Evolutionary conservation across 1,284 basidiomycete species (phyloP).

Genomic region (Melanopsichium pennsylvanicum): DNA sequence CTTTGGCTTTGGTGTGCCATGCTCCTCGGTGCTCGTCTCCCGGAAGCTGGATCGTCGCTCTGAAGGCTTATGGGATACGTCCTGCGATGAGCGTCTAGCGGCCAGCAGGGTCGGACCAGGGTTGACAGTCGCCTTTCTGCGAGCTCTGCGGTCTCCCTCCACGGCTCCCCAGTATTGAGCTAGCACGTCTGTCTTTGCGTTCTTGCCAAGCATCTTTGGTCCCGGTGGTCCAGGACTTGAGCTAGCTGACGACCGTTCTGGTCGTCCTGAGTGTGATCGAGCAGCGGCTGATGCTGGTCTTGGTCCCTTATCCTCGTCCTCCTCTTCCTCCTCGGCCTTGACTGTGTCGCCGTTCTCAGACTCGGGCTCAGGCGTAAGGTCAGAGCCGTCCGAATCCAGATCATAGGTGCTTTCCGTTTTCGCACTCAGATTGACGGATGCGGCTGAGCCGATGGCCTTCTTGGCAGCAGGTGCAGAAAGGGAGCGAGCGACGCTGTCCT

Average conservation of each 20-base stretch:
- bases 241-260: constrained; percentile 29
- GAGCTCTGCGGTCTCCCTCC: constrained; percentile 49
- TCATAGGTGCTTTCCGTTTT: constrained; percentile 12
- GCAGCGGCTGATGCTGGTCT: constrained; percentile 6
- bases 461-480: constrained; percentile 7
- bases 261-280: constrained; percentile 17
- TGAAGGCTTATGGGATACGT: constrained; percentile 16
- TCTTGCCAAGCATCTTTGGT: constrained; percentile 63
- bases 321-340: constrained; percentile 20
- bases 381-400: constrained; percentile 41
- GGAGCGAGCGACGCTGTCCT: constrained; percentile 10
- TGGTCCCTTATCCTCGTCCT: constrained; percentile 34
- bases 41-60: constrained; percentile 42
- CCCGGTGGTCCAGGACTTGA: constrained; percentile 47
- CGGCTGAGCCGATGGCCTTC: constrained; percentile 4
- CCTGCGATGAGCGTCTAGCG: constrained; percentile 21
- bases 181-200: constrained; percentile 61
- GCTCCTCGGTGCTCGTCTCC: constrained; percentile 21
- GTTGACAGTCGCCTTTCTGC: constrained; percentile 40
- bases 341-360: constrained; percentile 26
- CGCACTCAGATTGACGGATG: background rate
- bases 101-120: constrained; percentile 36
- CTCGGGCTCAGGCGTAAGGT: constrained; percentile 45
- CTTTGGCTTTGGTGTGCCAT: constrained; percentile 17
- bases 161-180: constrained; percentile 63